phyloP scores from a whole-genome alignment of 352 stramenopile genomes.

The Globisporangium carolinianum region DNA sequence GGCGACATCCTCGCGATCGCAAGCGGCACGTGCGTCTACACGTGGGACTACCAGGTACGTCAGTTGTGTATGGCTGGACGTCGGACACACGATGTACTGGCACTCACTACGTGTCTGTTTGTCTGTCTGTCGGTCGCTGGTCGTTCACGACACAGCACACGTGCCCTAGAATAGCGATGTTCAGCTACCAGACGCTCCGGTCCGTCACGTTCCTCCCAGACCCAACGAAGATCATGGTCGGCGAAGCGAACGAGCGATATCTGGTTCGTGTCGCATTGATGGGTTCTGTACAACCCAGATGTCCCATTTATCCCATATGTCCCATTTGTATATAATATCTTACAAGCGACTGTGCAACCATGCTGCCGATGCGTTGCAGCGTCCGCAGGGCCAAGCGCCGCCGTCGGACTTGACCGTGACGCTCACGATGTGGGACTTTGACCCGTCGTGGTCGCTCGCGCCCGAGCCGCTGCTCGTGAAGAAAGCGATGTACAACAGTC shows the following conservation, averaged over 20 bases:
- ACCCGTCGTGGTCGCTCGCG: constrained; percentile 73
- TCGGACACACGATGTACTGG: too few relatives aligned
- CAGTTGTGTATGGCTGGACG: too few relatives aligned
- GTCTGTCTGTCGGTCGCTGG: too few relatives aligned
- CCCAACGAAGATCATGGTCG: constrained; percentile 90
- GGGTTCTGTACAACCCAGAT: neutral
- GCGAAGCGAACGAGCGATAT: constrained; percentile 90
- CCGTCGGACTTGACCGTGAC: constrained; percentile 91
- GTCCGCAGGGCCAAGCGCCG: constrained; percentile 62
- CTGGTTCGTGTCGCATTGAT: constrained; percentile 30
- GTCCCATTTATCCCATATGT: neutral
- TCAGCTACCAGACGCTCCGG: constrained; percentile 86
- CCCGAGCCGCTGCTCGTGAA: constrained; percentile 63
- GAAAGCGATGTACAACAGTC: constrained; percentile 83
- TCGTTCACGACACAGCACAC: constrained; percentile 37
- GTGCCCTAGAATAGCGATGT: constrained; percentile 80
- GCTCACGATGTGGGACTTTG: constrained; percentile 93
- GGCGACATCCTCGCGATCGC: constrained; percentile 93
- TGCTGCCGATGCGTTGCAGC: constrained; percentile 19
- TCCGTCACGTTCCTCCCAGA: constrained; percentile 92
- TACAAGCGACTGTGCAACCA: too few relatives aligned
- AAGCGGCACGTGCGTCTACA: constrained; percentile 92
- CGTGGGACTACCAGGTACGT: constrained; percentile 92
- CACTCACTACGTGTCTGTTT: too few relatives aligned
- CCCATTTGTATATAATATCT: too few relatives aligned